Percentiles rank a stretch among this genome's conserved stretches.
These are phyloP conservation scores for Rutstroemia sp. DNA, from an alignment of 2,329 filamentous ascomycete species.

Conservation along the genomic window DNA sequence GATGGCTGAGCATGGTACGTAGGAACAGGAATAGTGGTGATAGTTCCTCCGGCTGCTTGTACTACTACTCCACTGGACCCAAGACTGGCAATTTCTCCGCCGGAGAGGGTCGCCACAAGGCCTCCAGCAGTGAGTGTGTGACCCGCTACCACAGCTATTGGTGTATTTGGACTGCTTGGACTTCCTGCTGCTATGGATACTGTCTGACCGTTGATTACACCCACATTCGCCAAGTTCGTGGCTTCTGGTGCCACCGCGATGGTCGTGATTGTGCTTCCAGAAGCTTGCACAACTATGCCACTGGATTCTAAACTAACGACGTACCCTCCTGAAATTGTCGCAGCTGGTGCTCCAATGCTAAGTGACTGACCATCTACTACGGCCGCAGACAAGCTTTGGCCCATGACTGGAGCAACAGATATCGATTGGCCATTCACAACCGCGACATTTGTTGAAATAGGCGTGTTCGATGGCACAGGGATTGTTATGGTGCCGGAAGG, in stretches of 20 bases:
- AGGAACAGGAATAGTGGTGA: conserved; percentile 10
- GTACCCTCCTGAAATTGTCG: conserved; percentile 7
- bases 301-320: conserved; percentile 11
- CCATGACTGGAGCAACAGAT: background rate
- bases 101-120: conserved; percentile 1
- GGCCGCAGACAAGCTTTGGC: background rate
- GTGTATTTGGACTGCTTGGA: background rate
- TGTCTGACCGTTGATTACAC: conserved; percentile 4
- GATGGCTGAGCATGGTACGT: background rate
- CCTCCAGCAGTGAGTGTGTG: conserved; percentile 12
- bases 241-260: background rate
- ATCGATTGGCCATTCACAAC: background rate
- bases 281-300: background rate
- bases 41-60: conserved; percentile 7
- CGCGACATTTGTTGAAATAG: background rate
- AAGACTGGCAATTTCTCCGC: conserved; percentile 11
- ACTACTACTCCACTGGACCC: conserved; percentile 11
- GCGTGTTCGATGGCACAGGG: background rate
- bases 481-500: conserved; percentile 11
- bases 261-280: background rate
- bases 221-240: background rate
- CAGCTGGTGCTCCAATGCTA: conserved; percentile 7
- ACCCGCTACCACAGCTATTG: background rate
- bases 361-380: conserved; percentile 9
- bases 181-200: conserved; percentile 6